These are phyloP conservation scores for Brassica carinata DNA, from an alignment of 345 rosid species.

Conservation along the genomic window DNA sequence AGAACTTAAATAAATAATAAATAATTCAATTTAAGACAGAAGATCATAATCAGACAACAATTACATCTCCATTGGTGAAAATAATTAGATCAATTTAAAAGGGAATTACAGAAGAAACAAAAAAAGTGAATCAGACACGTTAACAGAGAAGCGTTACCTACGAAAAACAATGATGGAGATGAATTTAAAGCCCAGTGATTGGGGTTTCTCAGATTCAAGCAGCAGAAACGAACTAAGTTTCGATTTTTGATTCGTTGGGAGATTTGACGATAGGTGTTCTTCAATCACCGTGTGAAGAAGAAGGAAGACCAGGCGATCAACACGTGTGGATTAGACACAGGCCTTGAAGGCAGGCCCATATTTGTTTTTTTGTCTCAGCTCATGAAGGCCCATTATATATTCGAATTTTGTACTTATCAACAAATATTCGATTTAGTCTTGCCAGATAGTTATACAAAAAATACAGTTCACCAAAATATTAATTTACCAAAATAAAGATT, in stretches of 20 bases:
- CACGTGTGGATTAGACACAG: conserved; percentile 23
- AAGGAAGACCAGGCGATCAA: background rate
- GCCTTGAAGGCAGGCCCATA: conserved; percentile 30
- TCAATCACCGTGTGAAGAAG: conserved; percentile 20
- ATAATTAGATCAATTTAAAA: background rate
- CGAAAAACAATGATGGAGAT: background rate
- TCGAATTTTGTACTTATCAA: background rate
- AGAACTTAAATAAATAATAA: background rate
- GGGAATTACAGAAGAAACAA: background rate
- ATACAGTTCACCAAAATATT: background rate
- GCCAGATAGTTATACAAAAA: background rate
- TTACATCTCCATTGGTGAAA: background rate
- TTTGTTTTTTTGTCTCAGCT: background rate
- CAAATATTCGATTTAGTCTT: background rate
- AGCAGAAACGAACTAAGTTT: background rate
- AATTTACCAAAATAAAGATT: background rate
- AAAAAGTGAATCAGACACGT: background rate
- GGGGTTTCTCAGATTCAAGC: conserved; percentile 10
- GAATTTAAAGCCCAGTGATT: background rate
- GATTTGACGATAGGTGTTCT: conserved; percentile 16
- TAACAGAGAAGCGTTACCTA: conserved; percentile 21
- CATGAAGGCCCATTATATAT: background rate
- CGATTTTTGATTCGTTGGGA: conserved; percentile 5
- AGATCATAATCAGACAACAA: conserved; percentile 2
- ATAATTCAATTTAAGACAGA: background rate